These are phyloP conservation scores for Emergomyces pasteurianus DNA, from an alignment of 2,329 filamentous ascomycete species.

Conservation along the genomic window DNA sequence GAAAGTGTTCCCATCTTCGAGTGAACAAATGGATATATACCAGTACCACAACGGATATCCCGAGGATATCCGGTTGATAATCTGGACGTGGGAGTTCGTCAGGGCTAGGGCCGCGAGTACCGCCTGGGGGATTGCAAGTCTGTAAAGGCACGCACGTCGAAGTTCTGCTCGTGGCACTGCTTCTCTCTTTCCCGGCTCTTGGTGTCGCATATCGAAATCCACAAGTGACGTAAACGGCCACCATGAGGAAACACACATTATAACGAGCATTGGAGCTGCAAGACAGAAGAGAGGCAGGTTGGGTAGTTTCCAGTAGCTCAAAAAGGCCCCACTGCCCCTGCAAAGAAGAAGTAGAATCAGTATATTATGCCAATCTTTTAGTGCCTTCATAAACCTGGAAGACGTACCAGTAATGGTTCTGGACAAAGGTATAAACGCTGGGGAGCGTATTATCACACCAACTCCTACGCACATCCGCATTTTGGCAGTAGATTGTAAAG, in stretches of 20 bases:
- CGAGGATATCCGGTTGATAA: constrained; percentile 78
- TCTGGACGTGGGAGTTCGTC: constrained; percentile 83
- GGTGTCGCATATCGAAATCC: background rate
- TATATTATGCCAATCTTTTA: background rate
- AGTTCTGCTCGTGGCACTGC: background rate
- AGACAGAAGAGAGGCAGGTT: constrained; percentile 84
- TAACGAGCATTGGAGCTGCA: constrained; percentile 60
- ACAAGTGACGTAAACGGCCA: constrained; percentile 30
- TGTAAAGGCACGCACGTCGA: constrained; percentile 26
- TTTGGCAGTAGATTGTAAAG: constrained; percentile 57
- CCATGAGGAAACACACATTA: constrained; percentile 53
- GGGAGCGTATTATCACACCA: constrained; percentile 70
- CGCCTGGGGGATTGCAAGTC: constrained; percentile 60
- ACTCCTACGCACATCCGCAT: constrained; percentile 35
- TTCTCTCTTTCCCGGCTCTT: constrained; percentile 5
- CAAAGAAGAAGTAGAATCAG: background rate
- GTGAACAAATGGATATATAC: constrained; percentile 49
- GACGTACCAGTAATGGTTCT: constrained; percentile 75
- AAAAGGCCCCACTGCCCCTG: constrained; percentile 56
- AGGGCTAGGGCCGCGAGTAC: constrained; percentile 59
- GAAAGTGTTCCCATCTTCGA: constrained; percentile 12
- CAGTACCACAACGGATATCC: constrained; percentile 85
- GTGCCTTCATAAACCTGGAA: background rate
- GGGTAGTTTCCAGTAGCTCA: constrained; percentile 78
- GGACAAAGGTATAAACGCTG: constrained; percentile 86